Evolutionary conservation across 768 basidiomycete genomes (phyloP).

Genomic region (Serendipita sp.): DNA sequence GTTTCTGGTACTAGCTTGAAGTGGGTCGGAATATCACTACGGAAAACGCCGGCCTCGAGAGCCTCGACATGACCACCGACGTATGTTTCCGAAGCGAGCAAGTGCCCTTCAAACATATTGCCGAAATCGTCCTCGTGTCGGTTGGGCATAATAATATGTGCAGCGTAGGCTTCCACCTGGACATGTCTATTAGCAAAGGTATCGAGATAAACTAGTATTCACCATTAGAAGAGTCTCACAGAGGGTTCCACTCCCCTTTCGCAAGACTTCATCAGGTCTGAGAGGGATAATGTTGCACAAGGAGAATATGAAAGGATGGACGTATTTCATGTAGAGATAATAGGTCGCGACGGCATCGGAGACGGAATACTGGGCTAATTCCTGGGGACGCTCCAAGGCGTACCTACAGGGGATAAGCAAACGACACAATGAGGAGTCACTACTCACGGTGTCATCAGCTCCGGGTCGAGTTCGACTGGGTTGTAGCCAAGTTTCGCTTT

Average conservation of each 20-base stretch:
- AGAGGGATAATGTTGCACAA: conserved; percentile 98
- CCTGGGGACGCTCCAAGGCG: conserved; percentile 88
- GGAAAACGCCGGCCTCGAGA: conserved; percentile 92
- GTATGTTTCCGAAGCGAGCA: conserved; percentile 95
- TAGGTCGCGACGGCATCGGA: conserved; percentile 99
- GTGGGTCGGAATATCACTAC: conserved; percentile 86
- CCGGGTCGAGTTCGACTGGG: conserved; percentile 93
- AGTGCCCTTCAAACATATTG: conserved; percentile 87
- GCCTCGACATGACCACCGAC: conserved; percentile 99
- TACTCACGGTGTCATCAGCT: conserved; percentile 95
- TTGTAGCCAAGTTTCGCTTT: conserved; percentile 91
- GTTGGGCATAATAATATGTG: conserved; percentile 93
- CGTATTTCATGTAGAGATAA: conserved; percentile 99
- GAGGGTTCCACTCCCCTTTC: conserved; percentile 91
- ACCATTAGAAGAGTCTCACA: conserved; percentile 99
- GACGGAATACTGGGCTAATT: conserved; percentile 93
- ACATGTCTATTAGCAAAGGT: not conserved
- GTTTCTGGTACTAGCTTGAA: conserved; percentile 89
- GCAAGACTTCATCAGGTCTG: conserved; percentile 86
- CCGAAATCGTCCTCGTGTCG: conserved; percentile 86
- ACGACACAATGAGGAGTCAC: not conserved
- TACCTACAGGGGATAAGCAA: conserved; percentile 41
- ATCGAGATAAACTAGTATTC: conserved; percentile 15
- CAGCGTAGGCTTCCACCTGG: conserved; percentile 90
- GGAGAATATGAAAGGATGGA: conserved; percentile 98